Base-by-base conservation (phyloP, 805 yeast genomes). In the Yarrowia alimentaria region DNA sequence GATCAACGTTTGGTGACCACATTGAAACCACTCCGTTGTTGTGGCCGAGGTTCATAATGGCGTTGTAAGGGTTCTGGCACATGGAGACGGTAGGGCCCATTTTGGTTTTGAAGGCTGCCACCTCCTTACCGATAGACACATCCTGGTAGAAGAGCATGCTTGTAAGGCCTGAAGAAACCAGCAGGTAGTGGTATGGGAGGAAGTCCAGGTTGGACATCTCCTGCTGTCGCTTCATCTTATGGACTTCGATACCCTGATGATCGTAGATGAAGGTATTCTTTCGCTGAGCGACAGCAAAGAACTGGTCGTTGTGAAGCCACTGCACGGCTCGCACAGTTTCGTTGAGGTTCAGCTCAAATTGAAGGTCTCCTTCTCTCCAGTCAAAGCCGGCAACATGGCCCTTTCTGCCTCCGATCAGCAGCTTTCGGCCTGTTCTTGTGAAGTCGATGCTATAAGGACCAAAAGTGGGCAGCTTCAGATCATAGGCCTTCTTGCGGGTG, bases 351-450 rank as follows among this genome's bases (percentile, higher is more conserved):
- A 93, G 66, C 65, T 93, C 99, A 34, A 94, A 81, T 55, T 80
- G 83, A 25, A 91, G 68, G 30, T 71, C 73, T 11, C 98, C 98
- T 30, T 80, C 78, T 63, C 94, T 79, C 97, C 99, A 93, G 69
- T 93, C 96, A 73, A 93, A 83, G 2, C 93, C 79, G 0, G 99
- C 98, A 47, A 93, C 80, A 71, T 93, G 99, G 3, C 99, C 99
- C 64, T 87, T 88, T 40, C 75, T 74, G 14, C 99, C 99, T 9
- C 90, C 93, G 17, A 93, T 70, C 26, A 93, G 72, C 42, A 93
- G 65, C 56, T 83, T 83, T 55, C 96, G 80, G 51, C 99, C 99
- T 59, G 88, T 88, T 65, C 91, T 75, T 2, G 93, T 78, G 64
- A 83, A 93, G 64, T 91, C 89, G 8, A 85, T 63, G 5, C 38